Evolutionary conservation across 2,329 filamentous ascomycete genomes (phyloP), one percentile per base, ranked within the genome.

Genomic region (Fusarium keratoplasticum): DNA sequence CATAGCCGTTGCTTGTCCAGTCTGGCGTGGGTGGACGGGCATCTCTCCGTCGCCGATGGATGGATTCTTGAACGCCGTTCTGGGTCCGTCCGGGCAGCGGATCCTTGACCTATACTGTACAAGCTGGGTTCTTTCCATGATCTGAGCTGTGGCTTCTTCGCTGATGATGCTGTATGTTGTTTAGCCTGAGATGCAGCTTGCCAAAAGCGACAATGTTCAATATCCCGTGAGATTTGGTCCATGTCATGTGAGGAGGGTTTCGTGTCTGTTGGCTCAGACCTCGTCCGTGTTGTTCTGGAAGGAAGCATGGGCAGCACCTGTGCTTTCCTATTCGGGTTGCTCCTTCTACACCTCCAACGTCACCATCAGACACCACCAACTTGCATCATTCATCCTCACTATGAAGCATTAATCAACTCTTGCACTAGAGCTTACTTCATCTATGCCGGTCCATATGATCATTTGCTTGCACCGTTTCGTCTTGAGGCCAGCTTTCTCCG

Each of bases 221-320:
- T 47, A 40, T 55, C 42, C 22, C n/a, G 31, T 29, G 44, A 38
- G 22, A 27, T 42, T 54, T 72, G 58, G 58, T 38, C 70, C 47
- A 67, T 47, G 66, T 62, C 70, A 72, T 72, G 52, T 62, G 61
- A 73, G 54, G 60, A 36, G 22, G 31, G 29, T n/a, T 35, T 35
- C 52, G 54, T 62, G 60, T 50, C 35, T 63, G 61, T 31, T 22
- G 22, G 20, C 35, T 63, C 44, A 40, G 44, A 54, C 64, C 54
- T 60, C 58, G 54, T 57, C 42, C 33, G 10, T 44, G 33, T 18
- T 69, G 40, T 74, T 74, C 61, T 74, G 66, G 71, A 72, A 74
- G 58, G 65, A 64, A 67, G 59, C 64, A 44, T 42, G 59, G 27
- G 6, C 42, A 52, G 35, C 40, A 58, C 47, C 35, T 57, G 47